Evolutionary conservation across 1,284 basidiomycete species (phyloP).

Genomic region (Crucibulum cyathiforme): DNA sequence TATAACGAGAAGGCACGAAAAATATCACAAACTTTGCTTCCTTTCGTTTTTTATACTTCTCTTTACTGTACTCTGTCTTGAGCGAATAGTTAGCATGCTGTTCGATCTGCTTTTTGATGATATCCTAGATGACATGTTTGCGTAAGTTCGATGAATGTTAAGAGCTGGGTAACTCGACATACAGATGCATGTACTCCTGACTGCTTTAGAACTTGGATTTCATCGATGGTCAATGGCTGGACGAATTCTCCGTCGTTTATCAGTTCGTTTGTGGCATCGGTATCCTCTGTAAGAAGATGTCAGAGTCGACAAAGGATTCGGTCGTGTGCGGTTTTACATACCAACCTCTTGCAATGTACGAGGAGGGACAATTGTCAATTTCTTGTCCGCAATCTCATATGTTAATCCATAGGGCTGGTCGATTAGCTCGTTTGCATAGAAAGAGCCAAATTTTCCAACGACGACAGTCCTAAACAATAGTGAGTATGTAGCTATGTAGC

Average conservation of each 20-base stretch:
- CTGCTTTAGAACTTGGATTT: slow-evolving; percentile 82
- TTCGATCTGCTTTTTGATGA: slow-evolving; percentile 91
- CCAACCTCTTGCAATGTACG: slow-evolving; percentile 76
- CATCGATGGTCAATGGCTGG: slow-evolving; percentile 79
- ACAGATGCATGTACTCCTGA: slow-evolving; percentile 80
- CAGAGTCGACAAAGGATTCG: slow-evolving; percentile 3
- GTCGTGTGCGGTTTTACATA: slow-evolving; percentile 34
- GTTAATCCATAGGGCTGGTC: slow-evolving; percentile 78
- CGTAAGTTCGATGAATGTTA: neutral
- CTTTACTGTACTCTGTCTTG: slow-evolving; percentile 97
- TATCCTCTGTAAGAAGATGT: slow-evolving; percentile 68
- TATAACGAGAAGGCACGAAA: slow-evolving; percentile 2
- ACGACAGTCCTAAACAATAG: slow-evolving; percentile 56
- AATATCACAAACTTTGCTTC: slow-evolving; percentile 79
- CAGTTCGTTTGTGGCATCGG: slow-evolving; percentile 87
- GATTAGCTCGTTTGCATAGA: slow-evolving; percentile 71
- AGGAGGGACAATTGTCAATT: slow-evolving; percentile 65
- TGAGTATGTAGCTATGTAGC: slow-evolving; percentile 5
- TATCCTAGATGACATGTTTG: slow-evolving; percentile 65
- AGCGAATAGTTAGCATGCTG: slow-evolving; percentile 88
- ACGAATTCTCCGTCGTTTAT: slow-evolving; percentile 83
- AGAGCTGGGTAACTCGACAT: slow-evolving; percentile 16
- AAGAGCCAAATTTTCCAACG: slow-evolving; percentile 78
- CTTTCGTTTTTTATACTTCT: slow-evolving; percentile 94
- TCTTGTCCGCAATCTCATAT: slow-evolving; percentile 78